Evolutionary conservation across 2,329 filamentous ascomycete species (phyloP), one percentile per base, ranked within the genome.

Genomic region (Waltergamsia citrina): DNA sequence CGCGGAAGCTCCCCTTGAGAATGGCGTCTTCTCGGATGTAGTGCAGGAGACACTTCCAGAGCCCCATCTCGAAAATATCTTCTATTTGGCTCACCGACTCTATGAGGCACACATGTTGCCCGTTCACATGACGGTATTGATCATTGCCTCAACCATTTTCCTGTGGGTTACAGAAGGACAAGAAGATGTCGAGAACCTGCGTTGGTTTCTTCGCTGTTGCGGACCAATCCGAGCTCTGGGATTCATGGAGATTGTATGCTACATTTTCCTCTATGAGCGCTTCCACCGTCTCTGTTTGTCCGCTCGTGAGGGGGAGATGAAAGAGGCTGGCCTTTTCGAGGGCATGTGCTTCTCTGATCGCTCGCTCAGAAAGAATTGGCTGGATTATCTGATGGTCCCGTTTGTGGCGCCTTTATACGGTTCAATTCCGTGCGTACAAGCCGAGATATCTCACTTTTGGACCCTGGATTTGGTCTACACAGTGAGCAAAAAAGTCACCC

Each of bases 71-170:
- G 62, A 62, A 48, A 72, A 67, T 41, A 63, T 77, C 29, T 52
- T 74, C 42, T 67, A 71, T 34, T 63, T 84, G 21, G 67, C 69
- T 48, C 76, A 81, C 49, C 72, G 81, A 14, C 59, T 85, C n/a
- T 85, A 81, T 46, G 80, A 85, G 52, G 80, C 80, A 0, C 80
- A 85, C 51, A 84, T 84, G 50, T 59, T 85, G 17, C 78, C 80
- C 0, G 67, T 77, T 12, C 80, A 85, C 46, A 75, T 76, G 59
- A 73, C 71, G 6, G 71, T 82, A 29, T 61, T 82, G 19, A 63
- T 84, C 18, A 45, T 82, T 28, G 66, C 74, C 3, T 80, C 77
- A 1, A 69, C 72, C 1, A 45, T 82, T 4, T 84, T 77, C 52
- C 58, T 67, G 25, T 65, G 67, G 47, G 57, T 74, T 21, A 69